Evolutionary conservation across 495 filamentous ascomycete genomes (phyloP).

Genomic region (Tuber calosporum): DNA sequence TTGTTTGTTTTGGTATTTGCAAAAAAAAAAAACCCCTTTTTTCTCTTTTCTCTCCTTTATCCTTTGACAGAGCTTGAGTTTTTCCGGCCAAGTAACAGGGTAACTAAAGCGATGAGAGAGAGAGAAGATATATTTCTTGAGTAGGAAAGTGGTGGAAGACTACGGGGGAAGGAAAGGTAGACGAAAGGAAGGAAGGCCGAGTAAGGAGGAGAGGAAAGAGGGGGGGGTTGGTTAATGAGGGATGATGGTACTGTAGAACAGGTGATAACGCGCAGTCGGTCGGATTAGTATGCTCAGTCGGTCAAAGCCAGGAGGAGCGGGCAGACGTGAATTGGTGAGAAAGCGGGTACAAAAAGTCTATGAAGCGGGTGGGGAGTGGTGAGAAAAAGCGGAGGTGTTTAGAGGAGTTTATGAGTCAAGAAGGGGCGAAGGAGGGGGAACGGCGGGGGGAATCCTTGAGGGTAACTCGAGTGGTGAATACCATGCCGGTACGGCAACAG

Average conservation of each 20-base stretch:
- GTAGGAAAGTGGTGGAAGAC: constrained; percentile 17
- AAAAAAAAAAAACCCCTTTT: constrained; percentile 6
- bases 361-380: constrained; percentile 1
- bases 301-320: not conserved
- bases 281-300: not conserved
- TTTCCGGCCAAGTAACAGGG: constrained; percentile 12
- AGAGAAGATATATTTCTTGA: constrained; percentile 10
- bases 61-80: constrained; percentile 1
- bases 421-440: not conserved
- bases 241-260: constrained; percentile 21
- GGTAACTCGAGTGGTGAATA: constrained; percentile 5
- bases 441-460: not conserved
- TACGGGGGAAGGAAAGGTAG: constrained; percentile 23
- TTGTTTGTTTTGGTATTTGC: constrained; percentile 21
- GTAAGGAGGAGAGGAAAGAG: constrained; percentile 24
- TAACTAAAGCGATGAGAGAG: constrained; percentile 25
- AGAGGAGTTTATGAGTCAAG: constrained; percentile 29
- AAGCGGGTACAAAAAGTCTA: not conserved
- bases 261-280: constrained; percentile 35
- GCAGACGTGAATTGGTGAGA: constrained; percentile 2
- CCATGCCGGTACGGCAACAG: too few species aligned
- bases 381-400: not conserved
- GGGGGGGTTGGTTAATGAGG: not conserved
- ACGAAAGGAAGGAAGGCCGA: constrained; percentile 20
- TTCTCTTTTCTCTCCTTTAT: not conserved